Evolutionary conservation across 495 filamentous ascomycete species (phyloP).

Genomic region (Talaromyces nanjingensis): DNA sequence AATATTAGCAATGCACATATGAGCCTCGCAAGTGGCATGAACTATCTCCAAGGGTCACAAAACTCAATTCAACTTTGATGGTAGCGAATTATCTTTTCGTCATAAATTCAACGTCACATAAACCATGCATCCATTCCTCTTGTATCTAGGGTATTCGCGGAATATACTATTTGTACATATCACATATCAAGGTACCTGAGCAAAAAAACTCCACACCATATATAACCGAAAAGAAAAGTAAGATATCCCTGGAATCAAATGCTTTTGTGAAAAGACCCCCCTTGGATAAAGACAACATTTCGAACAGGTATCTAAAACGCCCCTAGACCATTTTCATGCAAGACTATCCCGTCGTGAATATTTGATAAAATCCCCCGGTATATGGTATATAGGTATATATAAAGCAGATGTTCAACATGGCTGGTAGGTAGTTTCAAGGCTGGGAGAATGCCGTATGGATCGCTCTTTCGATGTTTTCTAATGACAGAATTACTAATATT

Average conservation of each 20-base stretch:
- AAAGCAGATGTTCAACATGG: not conserved
- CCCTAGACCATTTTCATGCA: not conserved
- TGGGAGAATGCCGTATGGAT: slow-evolving; percentile 35
- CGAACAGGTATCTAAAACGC: not conserved
- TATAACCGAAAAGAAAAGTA: not conserved
- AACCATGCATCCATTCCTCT: not conserved
- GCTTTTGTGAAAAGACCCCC: not conserved
- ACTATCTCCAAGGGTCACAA: no score
- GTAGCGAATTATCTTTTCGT: no score
- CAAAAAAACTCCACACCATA: not conserved
- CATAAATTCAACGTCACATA: not conserved
- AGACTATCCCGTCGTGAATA: not conserved
- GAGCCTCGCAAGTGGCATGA: no score
- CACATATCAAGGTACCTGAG: not conserved
- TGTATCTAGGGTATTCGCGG: not conserved
- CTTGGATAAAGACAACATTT: not conserved
- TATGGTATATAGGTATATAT: not conserved
- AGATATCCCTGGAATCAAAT: not conserved
- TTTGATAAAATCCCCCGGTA: not conserved
- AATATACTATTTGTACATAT: not conserved
- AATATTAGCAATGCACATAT: not conserved
- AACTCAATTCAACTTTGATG: no score
- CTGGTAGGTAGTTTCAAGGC: not conserved
- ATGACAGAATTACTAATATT: not conserved
- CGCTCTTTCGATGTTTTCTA: slow-evolving; percentile 42